A percentile compares a stretch with the other conserved stretches of the same genome.
phyloP scores from a whole-genome alignment of 805 yeast species.

The Alloascoidea africana region DNA sequence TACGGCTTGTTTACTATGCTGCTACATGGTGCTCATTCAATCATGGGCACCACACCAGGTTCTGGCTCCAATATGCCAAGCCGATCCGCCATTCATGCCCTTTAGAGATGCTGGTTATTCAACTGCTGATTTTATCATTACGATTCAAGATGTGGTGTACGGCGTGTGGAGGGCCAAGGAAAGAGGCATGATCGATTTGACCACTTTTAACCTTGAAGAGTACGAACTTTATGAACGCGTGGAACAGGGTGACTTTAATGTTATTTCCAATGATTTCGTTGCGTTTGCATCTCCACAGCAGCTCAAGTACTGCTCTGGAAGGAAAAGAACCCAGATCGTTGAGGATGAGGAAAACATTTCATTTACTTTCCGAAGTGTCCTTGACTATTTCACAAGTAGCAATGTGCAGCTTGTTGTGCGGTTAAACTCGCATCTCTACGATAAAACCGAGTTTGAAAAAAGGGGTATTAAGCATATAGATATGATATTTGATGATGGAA shows the following conservation, averaged over 20 bases:
- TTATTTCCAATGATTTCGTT: conserved; percentile 80
- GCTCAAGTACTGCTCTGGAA: conserved; percentile 25
- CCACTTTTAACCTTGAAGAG: conserved; percentile 78
- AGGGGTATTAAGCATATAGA: conserved; percentile 82
- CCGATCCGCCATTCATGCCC: conserved; percentile 85
- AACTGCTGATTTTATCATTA: conserved; percentile 82
- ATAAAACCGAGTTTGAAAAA: conserved; percentile 67
- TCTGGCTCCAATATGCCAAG: conserved; percentile 83
- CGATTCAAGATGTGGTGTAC: conserved; percentile 89
- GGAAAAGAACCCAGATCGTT: conserved; percentile 27
- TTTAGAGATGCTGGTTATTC: conserved; percentile 97
- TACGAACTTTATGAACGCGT: conserved; percentile 92
- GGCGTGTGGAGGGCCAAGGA: conserved; percentile 98
- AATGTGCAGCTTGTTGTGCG: conserved; percentile 84
- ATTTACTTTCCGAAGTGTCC: conserved; percentile 48
- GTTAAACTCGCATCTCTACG: conserved; percentile 83
- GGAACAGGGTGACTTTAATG: conserved; percentile 93
- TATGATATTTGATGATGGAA: conserved; percentile 95
- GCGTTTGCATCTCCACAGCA: conserved; percentile 91
- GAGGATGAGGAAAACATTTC: conserved; percentile 11
- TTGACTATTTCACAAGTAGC: conserved; percentile 56
- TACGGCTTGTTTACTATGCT: conserved; percentile 86
- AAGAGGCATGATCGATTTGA: conserved; percentile 73
- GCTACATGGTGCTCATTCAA: conserved; percentile 90
- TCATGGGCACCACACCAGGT: conserved; percentile 99